A percentile compares a stretch with the other conserved stretches of the same genome.
These are phyloP conservation scores for Globisporangium ultimum DNA, from an alignment of 352 stramenopile species.

Conservation along the genomic window DNA sequence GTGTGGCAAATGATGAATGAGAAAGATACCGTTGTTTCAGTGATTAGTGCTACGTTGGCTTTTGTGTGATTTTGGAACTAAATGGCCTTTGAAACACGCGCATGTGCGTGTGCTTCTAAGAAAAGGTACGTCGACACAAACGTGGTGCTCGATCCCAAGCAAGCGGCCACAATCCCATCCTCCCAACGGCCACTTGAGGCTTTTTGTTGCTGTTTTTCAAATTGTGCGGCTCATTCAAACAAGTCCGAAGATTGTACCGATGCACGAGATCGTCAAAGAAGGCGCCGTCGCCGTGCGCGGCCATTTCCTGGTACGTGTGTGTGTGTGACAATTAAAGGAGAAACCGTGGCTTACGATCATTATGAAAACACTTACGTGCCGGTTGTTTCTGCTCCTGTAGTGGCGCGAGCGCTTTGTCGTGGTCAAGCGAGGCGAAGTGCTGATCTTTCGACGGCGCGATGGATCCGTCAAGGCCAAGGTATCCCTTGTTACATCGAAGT, in stretches of 20 bases:
- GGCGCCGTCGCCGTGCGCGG: conserved; percentile 54
- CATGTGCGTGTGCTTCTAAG: too few relatives aligned
- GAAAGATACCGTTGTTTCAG: too few relatives aligned
- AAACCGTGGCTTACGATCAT: neutral
- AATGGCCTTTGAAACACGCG: too few relatives aligned
- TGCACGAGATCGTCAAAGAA: conserved; percentile 43
- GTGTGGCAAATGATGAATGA: too few relatives aligned
- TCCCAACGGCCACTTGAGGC: too few relatives aligned
- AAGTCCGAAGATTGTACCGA: neutral
- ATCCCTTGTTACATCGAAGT: neutral
- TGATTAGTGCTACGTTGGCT: too few relatives aligned
- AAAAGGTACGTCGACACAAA: too few relatives aligned
- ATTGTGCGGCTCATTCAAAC: too few relatives aligned
- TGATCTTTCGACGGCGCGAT: conserved; percentile 41
- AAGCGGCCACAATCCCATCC: too few relatives aligned
- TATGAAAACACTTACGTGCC: neutral
- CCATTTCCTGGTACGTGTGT: conserved; percentile 54
- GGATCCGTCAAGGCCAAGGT: conserved; percentile 64
- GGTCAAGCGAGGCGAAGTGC: conserved; percentile 42
- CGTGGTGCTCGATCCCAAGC: too few relatives aligned
- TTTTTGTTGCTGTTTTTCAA: too few relatives aligned
- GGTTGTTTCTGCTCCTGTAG: conserved; percentile 16
- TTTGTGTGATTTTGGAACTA: too few relatives aligned
- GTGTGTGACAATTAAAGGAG: neutral
- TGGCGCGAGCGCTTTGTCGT: conserved; percentile 68